Evolutionary conservation across 2,329 filamentous ascomycete genomes (phyloP), one percentile per base, ranked within the genome.

Genomic region (Cladosporium sp.): DNA sequence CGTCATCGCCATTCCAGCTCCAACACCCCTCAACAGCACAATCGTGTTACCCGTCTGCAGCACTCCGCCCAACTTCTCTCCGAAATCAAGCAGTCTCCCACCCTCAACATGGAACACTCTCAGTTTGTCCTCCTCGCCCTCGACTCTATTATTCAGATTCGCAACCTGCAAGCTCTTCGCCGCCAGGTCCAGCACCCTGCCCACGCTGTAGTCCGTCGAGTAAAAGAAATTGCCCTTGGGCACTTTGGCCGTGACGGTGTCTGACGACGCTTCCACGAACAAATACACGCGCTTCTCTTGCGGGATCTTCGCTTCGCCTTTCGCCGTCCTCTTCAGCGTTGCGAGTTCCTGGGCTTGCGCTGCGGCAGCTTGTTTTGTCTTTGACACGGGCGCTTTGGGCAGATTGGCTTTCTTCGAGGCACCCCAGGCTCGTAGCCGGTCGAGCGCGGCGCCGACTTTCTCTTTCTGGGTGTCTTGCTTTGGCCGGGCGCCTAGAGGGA

Each of bases 71-170:
- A 97, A 83, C 82, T 94, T 93, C 79, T 97, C 93, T 28, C 86
- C 88, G 74, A 96, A 99, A 67, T 95, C 93, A 69, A 99, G 78
- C 68, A 99, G 78, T 66, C 92, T 83, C 0, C 95, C 95, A 0
- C 90, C 92, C 76, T 99, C 93, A 0, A 99, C 92, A 76, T 98
- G 93, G 74, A 97, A 99, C 0, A 99, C 88, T 10, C 95, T 82
- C 70, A 99, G 77, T 78, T 90, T 90, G 67, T 93, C 89, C 76
- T 90, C 88, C 80, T 96, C 92, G 14, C 89, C 85, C 2, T 85
- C 86, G 0, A 87, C 89, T 71, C 90, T 85, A 73, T 96, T 96
- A 75, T 96, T 96, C 69, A 94, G 79, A 71, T 96, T 96, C 74
- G 91, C 85, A 10, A 96, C 88, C 79, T 94, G 91, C 67, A 96